These are phyloP conservation scores for Pachysandra terminalis DNA, from an alignment of 164 flowering plant genomes.

Conservation along the genomic window DNA sequence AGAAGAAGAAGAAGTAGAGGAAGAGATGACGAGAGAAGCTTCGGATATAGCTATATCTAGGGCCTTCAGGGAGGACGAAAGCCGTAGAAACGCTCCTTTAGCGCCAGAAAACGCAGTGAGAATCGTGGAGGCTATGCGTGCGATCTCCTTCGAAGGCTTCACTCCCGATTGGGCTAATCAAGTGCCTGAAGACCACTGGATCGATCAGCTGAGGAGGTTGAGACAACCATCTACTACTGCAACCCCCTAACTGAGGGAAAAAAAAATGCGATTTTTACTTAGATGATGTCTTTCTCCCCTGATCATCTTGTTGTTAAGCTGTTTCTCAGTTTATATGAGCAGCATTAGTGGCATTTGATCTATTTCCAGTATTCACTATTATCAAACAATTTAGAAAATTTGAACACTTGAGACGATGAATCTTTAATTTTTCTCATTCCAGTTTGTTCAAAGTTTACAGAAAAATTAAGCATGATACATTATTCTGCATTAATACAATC, in stretches of 20 bases:
- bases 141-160: constrained; percentile 48
- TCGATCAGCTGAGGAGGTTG: constrained; percentile 44
- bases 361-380: too few relatives aligned
- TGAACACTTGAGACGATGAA: too few relatives aligned
- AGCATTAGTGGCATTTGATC: too few relatives aligned
- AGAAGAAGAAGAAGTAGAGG: constrained; percentile 43
- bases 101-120: constrained; percentile 52
- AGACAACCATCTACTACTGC: constrained; percentile 27
- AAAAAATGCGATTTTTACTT: too few relatives aligned
- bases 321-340: too few relatives aligned
- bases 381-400: too few relatives aligned
- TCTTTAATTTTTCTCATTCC: too few relatives aligned
- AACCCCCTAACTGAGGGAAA: constrained; percentile 5
- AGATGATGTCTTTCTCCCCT: too few relatives aligned
- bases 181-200: constrained; percentile 63
- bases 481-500: too few relatives aligned
- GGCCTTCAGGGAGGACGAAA: constrained; percentile 75
- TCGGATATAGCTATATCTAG: constrained; percentile 38
- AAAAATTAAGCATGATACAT: too few relatives aligned
- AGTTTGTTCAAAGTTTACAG: too few relatives aligned
- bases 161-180: constrained; percentile 58
- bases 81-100: constrained; percentile 64
- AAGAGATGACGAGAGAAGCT: constrained; percentile 33
- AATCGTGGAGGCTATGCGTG: constrained; percentile 79
- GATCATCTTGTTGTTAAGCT: too few relatives aligned